phyloP scores from a whole-genome alignment of 192 early-diverging fungal species.

The Umbelopsis vinacea region DNA sequence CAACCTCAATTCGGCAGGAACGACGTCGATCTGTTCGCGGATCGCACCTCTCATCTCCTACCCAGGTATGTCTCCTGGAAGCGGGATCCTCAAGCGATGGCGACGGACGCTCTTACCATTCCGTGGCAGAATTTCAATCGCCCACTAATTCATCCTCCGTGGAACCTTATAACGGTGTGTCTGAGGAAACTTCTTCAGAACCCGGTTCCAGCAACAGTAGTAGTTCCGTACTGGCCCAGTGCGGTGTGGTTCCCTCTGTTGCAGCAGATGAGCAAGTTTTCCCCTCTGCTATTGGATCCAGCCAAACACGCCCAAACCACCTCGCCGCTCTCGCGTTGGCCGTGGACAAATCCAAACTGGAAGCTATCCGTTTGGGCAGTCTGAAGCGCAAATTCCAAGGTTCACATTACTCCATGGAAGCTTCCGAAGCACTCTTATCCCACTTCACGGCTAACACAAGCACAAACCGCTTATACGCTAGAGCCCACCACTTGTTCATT shows the following conservation, averaged over 20 bases:
- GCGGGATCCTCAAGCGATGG: background rate
- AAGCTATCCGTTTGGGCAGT: background rate
- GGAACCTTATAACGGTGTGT: slow-evolving; percentile 33
- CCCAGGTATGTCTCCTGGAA: slow-evolving; percentile 30
- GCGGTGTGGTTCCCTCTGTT: slow-evolving; percentile 34
- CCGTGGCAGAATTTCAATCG: slow-evolving; percentile 21
- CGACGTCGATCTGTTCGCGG: slow-evolving; percentile 24
- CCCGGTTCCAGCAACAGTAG: slow-evolving; percentile 14
- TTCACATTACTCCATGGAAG: too few species aligned
- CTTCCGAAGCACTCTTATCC: too few species aligned
- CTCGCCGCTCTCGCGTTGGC: background rate
- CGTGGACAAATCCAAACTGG: background rate
- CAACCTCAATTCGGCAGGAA: background rate
- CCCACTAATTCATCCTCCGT: slow-evolving; percentile 35
- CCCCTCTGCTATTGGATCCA: too few species aligned
- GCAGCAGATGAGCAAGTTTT: background rate
- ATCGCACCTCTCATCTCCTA: background rate
- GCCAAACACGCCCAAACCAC: background rate
- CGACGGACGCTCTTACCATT: slow-evolving; percentile 24
- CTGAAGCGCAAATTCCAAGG: too few species aligned
- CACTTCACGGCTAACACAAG: too few species aligned
- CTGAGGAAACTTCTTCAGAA: slow-evolving; percentile 27
- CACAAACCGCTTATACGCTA: too few species aligned
- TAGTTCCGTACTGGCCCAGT: slow-evolving; percentile 32
- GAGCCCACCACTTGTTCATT: too few species aligned